Base-by-base conservation (phyloP, 202 grass and related monocot genomes). In the Saccharum hybrid region DNA sequence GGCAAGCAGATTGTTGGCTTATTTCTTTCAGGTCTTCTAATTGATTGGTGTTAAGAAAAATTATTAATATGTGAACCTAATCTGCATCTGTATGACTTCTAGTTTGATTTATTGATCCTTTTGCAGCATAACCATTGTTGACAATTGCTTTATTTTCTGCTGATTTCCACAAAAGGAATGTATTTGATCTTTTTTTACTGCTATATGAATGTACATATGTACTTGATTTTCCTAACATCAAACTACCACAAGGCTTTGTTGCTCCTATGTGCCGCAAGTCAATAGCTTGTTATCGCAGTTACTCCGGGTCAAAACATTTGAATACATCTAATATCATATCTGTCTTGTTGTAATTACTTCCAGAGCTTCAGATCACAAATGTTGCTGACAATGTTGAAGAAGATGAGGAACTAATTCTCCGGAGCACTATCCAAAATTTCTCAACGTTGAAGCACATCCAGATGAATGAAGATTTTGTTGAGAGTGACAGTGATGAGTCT, bases 361-460 rank as follows among this genome's bases (percentile, higher is more conserved):
- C 84, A 93, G 82, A 88, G 77, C 76, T 57, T 79, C 74, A 87
- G 38, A 83, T 78, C 56, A 61, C 87, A 84, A 72, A 92, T 86
- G 73, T 93, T 75, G 22, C 49, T 79, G 91, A 90, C 69, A 89
- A 90, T 79, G 96, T 89, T 87, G 96, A 98, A 92, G 96, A 98
- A 85, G 96, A 98, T 18, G 96, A 98, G 88, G 96, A 95, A 85
- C 49, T 79, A 71, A 92, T 93, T 79, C 71, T 98, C 46, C 92
- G 92, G 56, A 90, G 92, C 48, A 84, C 81, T 68, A 79, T 73
- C 73, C 80, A 90, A 89, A 77, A 88, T 87, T 73, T 92, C 63
- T 71, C 88, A 75, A 81, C 51, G 89, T 84, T 86, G 78, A 95
- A 89, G 68, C 83, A 85, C 77, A 71, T 80, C 10, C 77, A 72